phyloP scores from a whole-genome alignment of 225 moss, liverwort and hornwort species.

The Pseudoscleropodium purum region DNA sequence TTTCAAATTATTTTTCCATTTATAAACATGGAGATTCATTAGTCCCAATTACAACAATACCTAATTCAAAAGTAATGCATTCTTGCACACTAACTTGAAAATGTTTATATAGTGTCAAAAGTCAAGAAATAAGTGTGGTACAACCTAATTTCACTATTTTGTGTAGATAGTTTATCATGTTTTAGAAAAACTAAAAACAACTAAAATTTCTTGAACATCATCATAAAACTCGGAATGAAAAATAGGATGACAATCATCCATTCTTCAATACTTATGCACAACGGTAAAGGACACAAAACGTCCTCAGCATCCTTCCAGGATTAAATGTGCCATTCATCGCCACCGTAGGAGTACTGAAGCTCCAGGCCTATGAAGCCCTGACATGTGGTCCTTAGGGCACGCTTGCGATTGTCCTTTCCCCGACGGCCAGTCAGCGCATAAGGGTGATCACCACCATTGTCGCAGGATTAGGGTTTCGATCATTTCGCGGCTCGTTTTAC shows the following conservation, averaged over 20 bases:
- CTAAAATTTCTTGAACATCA: too few species aligned
- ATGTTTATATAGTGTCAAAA: too few species aligned
- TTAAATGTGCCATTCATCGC: background rate
- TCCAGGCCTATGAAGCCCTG: background rate
- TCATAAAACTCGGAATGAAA: too few species aligned
- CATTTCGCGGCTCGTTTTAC: background rate
- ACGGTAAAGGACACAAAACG: background rate
- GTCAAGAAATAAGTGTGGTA: too few species aligned
- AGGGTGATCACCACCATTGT: background rate
- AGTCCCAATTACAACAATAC: too few species aligned
- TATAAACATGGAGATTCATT: too few species aligned
- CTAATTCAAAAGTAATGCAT: too few species aligned
- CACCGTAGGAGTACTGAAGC: background rate
- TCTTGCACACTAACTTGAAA: too few species aligned
- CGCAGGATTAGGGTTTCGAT: background rate
- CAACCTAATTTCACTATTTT: too few species aligned
- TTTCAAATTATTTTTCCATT: too few species aligned
- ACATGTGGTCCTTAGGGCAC: background rate
- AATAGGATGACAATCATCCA: background rate
- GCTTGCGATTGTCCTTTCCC: background rate
- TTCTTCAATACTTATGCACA: background rate
- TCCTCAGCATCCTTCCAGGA: background rate
- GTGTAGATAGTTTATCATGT: too few species aligned
- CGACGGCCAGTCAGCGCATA: background rate
- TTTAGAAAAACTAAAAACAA: too few species aligned